Conservation (phyloP, 331 rosid genomes). For the Quercus lobata region DNA sequence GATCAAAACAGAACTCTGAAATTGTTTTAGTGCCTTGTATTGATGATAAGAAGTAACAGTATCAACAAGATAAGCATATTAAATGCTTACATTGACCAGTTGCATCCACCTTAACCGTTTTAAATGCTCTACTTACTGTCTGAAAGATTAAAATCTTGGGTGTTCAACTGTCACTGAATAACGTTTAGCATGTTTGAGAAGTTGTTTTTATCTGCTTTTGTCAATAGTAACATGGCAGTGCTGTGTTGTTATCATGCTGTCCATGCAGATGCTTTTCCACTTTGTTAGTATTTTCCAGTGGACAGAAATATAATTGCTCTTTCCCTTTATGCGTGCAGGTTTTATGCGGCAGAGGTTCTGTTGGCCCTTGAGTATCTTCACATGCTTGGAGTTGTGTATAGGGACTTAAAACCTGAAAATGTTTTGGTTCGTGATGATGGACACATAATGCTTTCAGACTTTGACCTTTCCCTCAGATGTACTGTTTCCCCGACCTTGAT, state of each 20-base stretch:
- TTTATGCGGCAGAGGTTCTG: conserved; percentile 97
- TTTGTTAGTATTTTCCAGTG: background rate
- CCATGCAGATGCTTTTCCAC: background rate
- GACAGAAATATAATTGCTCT: background rate
- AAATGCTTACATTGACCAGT: background rate
- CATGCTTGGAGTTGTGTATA: conserved; percentile 98
- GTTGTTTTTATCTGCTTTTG: background rate
- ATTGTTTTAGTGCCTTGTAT: background rate
- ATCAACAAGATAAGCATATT: background rate
- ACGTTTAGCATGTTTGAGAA: background rate
- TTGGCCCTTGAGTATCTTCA: conserved; percentile 97
- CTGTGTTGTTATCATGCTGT: background rate
- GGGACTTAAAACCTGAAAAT: conserved; percentile 98
- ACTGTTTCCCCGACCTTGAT: conserved; percentile 84
- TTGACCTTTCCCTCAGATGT: conserved; percentile 94
- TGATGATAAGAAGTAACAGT: background rate
- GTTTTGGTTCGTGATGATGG: conserved; percentile 99
- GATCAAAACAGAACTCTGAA: background rate
- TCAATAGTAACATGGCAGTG: background rate
- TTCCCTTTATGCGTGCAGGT: conserved; percentile 44
- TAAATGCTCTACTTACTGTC: background rate
- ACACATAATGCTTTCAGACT: conserved; percentile 98
- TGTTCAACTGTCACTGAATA: background rate
- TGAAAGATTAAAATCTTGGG: background rate
- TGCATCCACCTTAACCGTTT: background rate